Evolutionary conservation across 257 asterid genomes (phyloP).

Genomic region (Datura wrightii): DNA sequence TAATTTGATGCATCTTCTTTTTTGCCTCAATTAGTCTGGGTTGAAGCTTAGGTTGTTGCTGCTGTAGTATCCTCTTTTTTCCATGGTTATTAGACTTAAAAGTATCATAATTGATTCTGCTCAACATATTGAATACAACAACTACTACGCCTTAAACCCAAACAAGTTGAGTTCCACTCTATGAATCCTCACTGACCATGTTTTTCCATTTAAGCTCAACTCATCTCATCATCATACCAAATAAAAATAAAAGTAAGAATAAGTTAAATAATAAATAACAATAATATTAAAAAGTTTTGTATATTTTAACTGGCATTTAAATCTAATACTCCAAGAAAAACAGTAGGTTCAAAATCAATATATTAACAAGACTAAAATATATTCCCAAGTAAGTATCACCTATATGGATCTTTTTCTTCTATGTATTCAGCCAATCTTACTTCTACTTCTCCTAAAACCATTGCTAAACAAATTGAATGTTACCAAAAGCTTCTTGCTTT

Average conservation of each 20-base stretch:
- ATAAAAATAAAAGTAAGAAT: neutral
- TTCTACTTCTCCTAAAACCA: neutral
- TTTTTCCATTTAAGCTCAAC: neutral
- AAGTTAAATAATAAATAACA: neutral
- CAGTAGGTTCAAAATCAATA: neutral
- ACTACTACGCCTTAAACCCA: neutral
- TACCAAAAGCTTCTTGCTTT: neutral
- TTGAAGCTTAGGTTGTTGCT: conserved; percentile 5
- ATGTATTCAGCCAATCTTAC: neutral
- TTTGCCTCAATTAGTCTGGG: neutral
- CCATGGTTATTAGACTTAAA: neutral
- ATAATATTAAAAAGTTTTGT: neutral
- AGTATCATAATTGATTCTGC: neutral
- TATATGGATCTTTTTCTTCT: neutral
- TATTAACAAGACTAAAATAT: neutral
- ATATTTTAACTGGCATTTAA: neutral
- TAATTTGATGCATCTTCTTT: neutral
- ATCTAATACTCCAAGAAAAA: neutral
- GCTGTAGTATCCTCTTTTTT: neutral
- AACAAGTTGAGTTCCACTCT: neutral
- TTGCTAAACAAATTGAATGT: neutral
- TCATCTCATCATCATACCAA: neutral
- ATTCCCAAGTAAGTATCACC: neutral
- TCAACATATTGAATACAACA: neutral
- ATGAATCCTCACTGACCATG: neutral